These are phyloP conservation scores for Hypoxylon trugodes DNA, from an alignment of 495 filamentous ascomycete genomes.

Conservation along the genomic window DNA sequence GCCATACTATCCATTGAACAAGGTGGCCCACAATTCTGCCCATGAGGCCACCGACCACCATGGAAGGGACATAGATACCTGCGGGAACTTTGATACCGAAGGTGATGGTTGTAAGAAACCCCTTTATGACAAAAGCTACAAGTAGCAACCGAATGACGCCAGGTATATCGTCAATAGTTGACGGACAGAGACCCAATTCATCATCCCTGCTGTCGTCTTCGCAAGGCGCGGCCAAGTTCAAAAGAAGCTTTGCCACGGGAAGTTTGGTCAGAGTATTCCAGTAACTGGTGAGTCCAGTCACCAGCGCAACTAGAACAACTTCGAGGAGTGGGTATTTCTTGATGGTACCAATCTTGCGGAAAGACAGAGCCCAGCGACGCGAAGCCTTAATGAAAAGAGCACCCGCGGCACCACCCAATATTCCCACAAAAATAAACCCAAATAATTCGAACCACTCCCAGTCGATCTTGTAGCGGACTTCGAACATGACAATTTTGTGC, in stretches of 20 bases:
- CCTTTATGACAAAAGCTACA: constrained; percentile 88
- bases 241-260: constrained; percentile 87
- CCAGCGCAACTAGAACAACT: constrained; percentile 83
- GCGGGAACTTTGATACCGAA: constrained; percentile 96
- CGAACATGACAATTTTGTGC: constrained; percentile 93
- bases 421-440: constrained; percentile 83
- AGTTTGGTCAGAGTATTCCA: constrained; percentile 94
- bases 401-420: constrained; percentile 83
- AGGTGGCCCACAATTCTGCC: constrained; percentile 87
- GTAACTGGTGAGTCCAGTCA: constrained; percentile 86
- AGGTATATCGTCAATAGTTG: constrained; percentile 74
- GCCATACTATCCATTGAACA: constrained; percentile 82
- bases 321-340: constrained; percentile 87
- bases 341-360: constrained; percentile 81
- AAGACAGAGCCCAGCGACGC: constrained; percentile 84
- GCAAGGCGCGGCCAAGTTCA: constrained; percentile 90
- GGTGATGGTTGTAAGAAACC: constrained; percentile 83
- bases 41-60: constrained; percentile 96
- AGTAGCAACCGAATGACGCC: constrained; percentile 72
- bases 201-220: constrained; percentile 60
- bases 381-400: constrained; percentile 98
- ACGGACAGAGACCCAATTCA: constrained; percentile 79
- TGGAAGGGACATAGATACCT: constrained; percentile 96
- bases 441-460: constrained; percentile 94
- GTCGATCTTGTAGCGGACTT: constrained; percentile 90